phyloP scores from a whole-genome alignment of 495 filamentous ascomycete species.

The Penicillium atrosanguineum region DNA sequence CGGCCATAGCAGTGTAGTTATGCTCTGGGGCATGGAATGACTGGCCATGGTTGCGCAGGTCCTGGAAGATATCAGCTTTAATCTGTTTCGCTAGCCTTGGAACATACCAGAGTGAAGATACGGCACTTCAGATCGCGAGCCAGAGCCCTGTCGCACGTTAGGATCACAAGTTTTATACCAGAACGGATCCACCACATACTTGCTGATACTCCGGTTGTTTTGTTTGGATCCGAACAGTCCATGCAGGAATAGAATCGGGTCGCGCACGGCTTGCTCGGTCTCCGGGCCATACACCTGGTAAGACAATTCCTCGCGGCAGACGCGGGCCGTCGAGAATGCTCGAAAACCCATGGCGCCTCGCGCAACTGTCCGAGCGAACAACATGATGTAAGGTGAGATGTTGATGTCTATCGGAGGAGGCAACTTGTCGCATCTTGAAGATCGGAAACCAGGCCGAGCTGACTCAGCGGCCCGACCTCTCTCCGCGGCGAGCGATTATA shows the following conservation, averaged over 20 bases:
- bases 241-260: conserved; percentile 86
- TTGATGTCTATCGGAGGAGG: conserved; percentile 3
- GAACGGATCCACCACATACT: conserved; percentile 56
- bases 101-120: conserved; percentile 77
- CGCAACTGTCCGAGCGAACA: conserved; percentile 20
- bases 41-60: conserved; percentile 92
- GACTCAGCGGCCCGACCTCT: conserved; percentile 8
- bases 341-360: conserved; percentile 22
- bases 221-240: conserved; percentile 94
- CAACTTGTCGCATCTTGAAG: neutral
- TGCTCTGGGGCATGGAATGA: conserved; percentile 75
- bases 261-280: conserved; percentile 31
- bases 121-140: conserved; percentile 77
- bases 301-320: conserved; percentile 31
- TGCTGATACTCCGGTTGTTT: conserved; percentile 95
- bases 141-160: conserved; percentile 57
- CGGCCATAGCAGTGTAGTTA: conserved; percentile 82
- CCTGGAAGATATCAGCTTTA: conserved; percentile 46
- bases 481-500: neutral
- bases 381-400: conserved; percentile 8
- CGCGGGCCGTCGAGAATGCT: conserved; percentile 36
- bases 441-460: conserved; percentile 14
- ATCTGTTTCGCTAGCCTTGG: neutral
- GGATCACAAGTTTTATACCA: neutral
- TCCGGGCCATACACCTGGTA: conserved; percentile 45